A percentile compares a stretch with the other conserved stretches of the same genome.
Conservation (phyloP, 176 grass and related monocot genomes). For the Cocos nucifera region DNA sequence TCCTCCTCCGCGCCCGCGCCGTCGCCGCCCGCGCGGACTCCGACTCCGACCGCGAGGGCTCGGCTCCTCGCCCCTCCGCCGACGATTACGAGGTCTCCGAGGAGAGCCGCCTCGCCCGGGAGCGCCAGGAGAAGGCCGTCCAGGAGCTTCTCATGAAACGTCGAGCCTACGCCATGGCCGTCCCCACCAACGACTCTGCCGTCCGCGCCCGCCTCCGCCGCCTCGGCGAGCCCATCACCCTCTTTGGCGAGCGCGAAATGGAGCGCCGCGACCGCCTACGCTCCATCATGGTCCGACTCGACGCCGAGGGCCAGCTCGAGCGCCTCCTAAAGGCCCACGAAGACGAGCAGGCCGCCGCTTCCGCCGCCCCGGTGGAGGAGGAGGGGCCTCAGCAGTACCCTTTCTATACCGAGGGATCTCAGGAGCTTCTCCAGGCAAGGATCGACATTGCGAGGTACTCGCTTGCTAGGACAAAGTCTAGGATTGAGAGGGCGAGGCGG, state of each 20-base stretch:
- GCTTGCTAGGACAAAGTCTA: conserved; percentile 45
- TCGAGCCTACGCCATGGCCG: conserved; percentile 84
- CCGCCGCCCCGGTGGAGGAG: conserved; percentile 26
- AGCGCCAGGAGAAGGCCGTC: conserved; percentile 88
- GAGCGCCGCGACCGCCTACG: conserved; percentile 82
- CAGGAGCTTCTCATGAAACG: conserved; percentile 87
- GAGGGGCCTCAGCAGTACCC: conserved; percentile 53
- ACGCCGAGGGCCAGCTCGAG: conserved; percentile 63
- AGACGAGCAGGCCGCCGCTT: conserved; percentile 48
- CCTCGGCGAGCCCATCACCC: conserved; percentile 74
- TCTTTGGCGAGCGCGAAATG: conserved; percentile 88
- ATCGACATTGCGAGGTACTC: conserved; percentile 57
- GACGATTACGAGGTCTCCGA: conserved; percentile 69
- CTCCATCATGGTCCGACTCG: conserved; percentile 69
- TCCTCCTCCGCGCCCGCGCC: conserved; percentile 6
- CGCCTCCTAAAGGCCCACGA: conserved; percentile 64
- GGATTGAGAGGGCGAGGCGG: conserved; percentile 68
- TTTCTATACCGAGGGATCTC: conserved; percentile 78
- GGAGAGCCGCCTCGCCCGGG: conserved; percentile 66
- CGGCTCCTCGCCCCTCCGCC: conserved; percentile 22
- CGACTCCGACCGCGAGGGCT: conserved; percentile 15
- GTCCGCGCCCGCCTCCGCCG: conserved; percentile 70
- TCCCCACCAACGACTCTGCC: conserved; percentile 84
- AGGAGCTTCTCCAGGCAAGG: conserved; percentile 54
- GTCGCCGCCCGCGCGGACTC: conserved; percentile 1